These are phyloP conservation scores for Candida bentonensis DNA, from an alignment of 805 yeast species.

Conservation along the genomic window DNA sequence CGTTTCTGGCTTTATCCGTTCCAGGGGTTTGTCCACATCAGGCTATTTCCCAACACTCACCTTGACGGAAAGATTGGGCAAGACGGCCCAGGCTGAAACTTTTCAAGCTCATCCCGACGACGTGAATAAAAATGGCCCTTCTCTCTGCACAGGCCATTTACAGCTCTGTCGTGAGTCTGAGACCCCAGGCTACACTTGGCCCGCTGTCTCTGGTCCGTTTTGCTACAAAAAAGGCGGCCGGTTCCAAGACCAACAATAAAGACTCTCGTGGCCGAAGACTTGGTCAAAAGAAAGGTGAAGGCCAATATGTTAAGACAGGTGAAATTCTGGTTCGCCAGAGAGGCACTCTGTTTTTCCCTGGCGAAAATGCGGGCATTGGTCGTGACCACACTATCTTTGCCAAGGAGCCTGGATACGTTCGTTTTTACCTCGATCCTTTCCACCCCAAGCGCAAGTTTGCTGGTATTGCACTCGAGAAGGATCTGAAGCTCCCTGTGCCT, in stretches of 20 bases:
- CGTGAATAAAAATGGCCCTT: neutral
- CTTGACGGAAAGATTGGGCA: too few species aligned
- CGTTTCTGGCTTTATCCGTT: too few species aligned
- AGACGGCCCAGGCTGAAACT: too few species aligned
- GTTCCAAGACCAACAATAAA: constrained; percentile 85
- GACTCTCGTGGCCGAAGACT: constrained; percentile 92
- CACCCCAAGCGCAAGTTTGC: constrained; percentile 85
- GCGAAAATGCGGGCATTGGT: constrained; percentile 75
- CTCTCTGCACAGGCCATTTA: neutral
- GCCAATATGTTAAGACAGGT: constrained; percentile 62
- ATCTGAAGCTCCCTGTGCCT: constrained; percentile 61
- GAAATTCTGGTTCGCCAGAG: constrained; percentile 86
- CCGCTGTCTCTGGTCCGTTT: constrained; percentile 40
- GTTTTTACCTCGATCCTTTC: constrained; percentile 88
- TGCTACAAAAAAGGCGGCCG: constrained; percentile 89
- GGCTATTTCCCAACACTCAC: too few species aligned
- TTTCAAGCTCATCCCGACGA: too few species aligned
- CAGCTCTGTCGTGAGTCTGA: neutral
- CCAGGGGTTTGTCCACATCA: too few species aligned
- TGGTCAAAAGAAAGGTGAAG: constrained; percentile 82
- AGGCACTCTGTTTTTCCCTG: constrained; percentile 91
- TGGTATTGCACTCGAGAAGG: constrained; percentile 66
- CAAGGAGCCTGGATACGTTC: constrained; percentile 81
- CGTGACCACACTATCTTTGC: constrained; percentile 90
- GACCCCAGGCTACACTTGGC: neutral